Conservation (phyloP, 2,329 filamentous ascomycete species). For the Colletotrichum chlorophyti region DNA sequence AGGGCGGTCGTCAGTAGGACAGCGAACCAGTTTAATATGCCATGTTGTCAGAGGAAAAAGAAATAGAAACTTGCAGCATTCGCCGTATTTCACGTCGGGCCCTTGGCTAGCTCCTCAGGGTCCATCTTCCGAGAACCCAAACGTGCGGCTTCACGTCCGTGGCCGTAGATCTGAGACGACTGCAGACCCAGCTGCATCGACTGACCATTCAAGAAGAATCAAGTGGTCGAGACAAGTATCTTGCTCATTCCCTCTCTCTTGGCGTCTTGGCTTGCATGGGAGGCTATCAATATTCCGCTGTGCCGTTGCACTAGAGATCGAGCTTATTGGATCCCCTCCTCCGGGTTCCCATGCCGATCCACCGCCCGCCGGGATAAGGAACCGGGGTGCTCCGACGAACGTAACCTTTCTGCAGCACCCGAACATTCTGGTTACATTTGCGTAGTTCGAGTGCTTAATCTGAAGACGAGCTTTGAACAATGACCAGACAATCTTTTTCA, state of each 20-base stretch:
- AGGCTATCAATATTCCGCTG: not conserved
- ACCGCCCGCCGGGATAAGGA: not conserved
- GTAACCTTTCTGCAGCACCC: not conserved
- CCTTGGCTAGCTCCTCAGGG: too few relatives aligned
- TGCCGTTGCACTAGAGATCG: not conserved
- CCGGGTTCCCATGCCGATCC: not conserved
- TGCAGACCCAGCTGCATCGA: too few relatives aligned
- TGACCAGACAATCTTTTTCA: not conserved
- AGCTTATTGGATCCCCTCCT: not conserved
- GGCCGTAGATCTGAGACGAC: not conserved
- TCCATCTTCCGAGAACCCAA: too few relatives aligned
- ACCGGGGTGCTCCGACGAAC: not conserved
- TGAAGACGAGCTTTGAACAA: not conserved
- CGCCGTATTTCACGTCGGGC: too few relatives aligned
- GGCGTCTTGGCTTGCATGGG: slow-evolving; percentile 1
- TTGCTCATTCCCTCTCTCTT: slow-evolving; percentile 4
- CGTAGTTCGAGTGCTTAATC: not conserved
- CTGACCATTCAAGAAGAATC: not conserved
- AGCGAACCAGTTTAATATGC: too few relatives aligned
- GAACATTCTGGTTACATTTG: not conserved
- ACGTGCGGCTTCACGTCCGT: not conserved
- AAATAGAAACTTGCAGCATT: too few relatives aligned
- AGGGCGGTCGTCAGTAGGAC: too few relatives aligned
- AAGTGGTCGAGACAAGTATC: not conserved
- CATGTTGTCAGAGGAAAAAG: too few relatives aligned